A percentile compares a stretch with the other conserved stretches of the same genome.
These are phyloP conservation scores for Paulownia fortunei DNA, from an alignment of 257 asterid genomes.

Conservation along the genomic window DNA sequence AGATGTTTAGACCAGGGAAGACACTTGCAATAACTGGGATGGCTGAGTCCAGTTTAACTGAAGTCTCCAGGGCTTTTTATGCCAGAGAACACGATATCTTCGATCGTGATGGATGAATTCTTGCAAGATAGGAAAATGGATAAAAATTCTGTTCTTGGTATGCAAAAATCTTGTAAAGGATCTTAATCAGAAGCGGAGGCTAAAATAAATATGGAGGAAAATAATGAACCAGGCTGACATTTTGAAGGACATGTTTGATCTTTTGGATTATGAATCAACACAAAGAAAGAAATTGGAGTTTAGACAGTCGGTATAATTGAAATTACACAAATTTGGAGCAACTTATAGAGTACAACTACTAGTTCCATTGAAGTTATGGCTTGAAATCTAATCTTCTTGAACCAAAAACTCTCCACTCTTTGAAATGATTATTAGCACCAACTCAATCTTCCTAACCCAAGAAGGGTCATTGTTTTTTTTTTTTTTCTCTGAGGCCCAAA, in stretches of 20 bases:
- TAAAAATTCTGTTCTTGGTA: conserved; percentile 62
- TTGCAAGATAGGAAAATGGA: conserved; percentile 64
- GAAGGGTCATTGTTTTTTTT: conserved; percentile 23
- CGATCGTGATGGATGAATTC: conserved; percentile 70
- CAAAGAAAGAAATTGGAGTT: conserved; percentile 15
- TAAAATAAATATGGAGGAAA: conserved; percentile 25
- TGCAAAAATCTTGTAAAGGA: conserved; percentile 72
- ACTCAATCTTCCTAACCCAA: conserved; percentile 30
- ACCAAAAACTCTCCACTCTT: conserved; percentile 14
- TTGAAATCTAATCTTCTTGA: conserved; percentile 23
- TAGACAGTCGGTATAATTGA: no score
- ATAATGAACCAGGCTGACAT: conserved; percentile 35
- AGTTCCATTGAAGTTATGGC: conserved; percentile 17
- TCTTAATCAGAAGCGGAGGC: conserved; percentile 70
- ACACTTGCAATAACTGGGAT: conserved; percentile 59
- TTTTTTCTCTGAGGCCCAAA: neutral
- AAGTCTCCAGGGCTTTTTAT: conserved; percentile 48
- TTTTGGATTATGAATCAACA: conserved; percentile 23
- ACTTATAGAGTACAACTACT: neutral
- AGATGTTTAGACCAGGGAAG: conserved; percentile 73
- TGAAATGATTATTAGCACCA: conserved; percentile 17
- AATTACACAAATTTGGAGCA: neutral
- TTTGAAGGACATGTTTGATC: conserved; percentile 39
- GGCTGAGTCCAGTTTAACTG: conserved; percentile 56
- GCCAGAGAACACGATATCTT: conserved; percentile 66